phyloP scores from a whole-genome alignment of 2,329 filamentous ascomycete species.

The Hypoxylon rubiginosum region DNA sequence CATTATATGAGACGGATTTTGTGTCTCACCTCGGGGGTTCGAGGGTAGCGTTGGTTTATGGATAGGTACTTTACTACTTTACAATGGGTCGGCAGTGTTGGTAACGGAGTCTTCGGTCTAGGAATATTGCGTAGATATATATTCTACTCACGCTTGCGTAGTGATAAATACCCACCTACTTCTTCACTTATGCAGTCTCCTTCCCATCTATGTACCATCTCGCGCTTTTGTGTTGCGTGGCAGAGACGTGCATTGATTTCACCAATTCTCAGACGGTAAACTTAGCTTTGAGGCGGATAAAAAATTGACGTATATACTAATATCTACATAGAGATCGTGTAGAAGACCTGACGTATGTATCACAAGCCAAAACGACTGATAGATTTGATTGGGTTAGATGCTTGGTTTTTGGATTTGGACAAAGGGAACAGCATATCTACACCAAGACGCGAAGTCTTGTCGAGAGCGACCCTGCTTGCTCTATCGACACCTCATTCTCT shows the following conservation, averaged over 20 bases:
- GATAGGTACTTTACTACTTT: too few species aligned
- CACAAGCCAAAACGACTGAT: background rate
- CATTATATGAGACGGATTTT: background rate
- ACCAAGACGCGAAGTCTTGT: constrained; percentile 6
- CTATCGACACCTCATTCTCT: constrained; percentile 10
- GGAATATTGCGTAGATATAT: background rate
- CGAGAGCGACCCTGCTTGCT: constrained; percentile 17
- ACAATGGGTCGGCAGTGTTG: too few species aligned
- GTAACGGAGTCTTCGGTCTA: background rate
- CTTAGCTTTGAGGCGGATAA: too few species aligned
- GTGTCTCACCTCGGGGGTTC: background rate
- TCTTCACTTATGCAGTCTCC: background rate
- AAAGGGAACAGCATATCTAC: constrained; percentile 35
- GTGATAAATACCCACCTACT: background rate
- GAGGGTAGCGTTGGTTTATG: background rate
- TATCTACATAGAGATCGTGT: background rate
- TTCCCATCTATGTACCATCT: background rate
- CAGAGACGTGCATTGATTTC: background rate
- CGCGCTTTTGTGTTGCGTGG: background rate
- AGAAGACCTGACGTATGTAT: background rate
- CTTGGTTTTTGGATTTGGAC: constrained; percentile 21
- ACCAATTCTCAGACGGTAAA: too few species aligned
- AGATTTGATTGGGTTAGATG: constrained; percentile 1
- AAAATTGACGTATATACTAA: too few species aligned
- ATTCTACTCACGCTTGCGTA: background rate